Evolutionary conservation across 2,329 filamentous ascomycete species (phyloP).

Genomic region (Diaporthe ilicicola): DNA sequence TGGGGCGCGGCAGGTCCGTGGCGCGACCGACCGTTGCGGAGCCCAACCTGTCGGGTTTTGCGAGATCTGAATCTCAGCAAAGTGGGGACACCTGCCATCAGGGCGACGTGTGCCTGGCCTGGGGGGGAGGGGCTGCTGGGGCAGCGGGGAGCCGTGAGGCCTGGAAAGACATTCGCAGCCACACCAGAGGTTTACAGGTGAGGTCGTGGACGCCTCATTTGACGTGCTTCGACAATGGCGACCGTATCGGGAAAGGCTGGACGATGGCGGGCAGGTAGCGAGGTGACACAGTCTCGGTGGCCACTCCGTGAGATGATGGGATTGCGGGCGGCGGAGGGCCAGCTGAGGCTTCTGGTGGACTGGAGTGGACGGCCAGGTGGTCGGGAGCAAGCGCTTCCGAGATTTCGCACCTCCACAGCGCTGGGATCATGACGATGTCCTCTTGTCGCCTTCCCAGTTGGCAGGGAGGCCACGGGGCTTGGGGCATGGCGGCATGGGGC

Average conservation of each 20-base stretch:
- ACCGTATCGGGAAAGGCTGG: constrained; percentile 19
- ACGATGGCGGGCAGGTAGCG: background rate
- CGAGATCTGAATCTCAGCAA: constrained; percentile 29
- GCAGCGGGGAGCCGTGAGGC: background rate
- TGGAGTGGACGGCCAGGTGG: constrained; percentile 14
- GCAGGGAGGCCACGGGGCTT: background rate
- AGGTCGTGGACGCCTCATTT: constrained; percentile 25
- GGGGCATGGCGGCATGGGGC: background rate
- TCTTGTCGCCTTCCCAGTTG: background rate
- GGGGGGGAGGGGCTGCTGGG: no score
- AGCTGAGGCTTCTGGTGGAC: constrained; percentile 13
- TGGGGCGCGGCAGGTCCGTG: constrained; percentile 25
- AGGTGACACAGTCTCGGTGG: constrained; percentile 16
- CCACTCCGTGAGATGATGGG: background rate
- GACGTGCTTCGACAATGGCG: constrained; percentile 28
- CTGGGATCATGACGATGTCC: constrained; percentile 25
- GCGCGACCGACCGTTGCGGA: constrained; percentile 28
- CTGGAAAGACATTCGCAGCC: background rate
- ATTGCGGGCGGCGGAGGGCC: constrained; percentile 5
- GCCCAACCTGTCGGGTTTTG: constrained; percentile 28
- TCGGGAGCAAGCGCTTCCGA: constrained; percentile 20
- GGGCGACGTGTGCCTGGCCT: constrained; percentile 10
- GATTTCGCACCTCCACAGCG: constrained; percentile 21
- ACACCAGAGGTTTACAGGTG: background rate
- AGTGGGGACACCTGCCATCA: constrained; percentile 10